These are phyloP conservation scores for Pseudonitzschia multiseries DNA, from an alignment of 108 stramenopile genomes.

Conservation along the genomic window DNA sequence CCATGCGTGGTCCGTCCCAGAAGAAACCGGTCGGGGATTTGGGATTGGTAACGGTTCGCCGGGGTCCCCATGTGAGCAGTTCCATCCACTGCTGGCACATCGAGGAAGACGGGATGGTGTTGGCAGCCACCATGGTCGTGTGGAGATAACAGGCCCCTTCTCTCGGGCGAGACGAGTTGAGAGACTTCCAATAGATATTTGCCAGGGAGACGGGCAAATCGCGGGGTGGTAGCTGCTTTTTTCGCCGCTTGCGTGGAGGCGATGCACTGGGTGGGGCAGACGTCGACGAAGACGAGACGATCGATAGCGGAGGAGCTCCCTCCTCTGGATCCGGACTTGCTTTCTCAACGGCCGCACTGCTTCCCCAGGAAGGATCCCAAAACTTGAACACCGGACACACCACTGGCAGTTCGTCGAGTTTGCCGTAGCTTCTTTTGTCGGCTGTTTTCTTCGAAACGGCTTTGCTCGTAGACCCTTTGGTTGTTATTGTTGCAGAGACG, in stretches of 20 bases:
- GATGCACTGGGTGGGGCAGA: background rate
- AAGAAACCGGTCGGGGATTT: background rate
- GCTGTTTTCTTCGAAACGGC: background rate
- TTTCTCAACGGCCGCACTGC: background rate
- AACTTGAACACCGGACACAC: background rate
- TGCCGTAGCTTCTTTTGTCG: background rate
- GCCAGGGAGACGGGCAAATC: background rate
- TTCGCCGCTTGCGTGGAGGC: background rate
- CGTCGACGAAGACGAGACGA: background rate
- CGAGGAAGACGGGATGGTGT: background rate
- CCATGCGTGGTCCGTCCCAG: conserved; percentile 9
- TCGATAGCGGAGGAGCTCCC: background rate
- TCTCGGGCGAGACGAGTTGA: conserved; percentile 9
- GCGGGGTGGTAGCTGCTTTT: background rate
- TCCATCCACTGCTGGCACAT: conserved; percentile 8
- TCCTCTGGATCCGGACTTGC: no score
- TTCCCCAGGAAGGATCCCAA: background rate
- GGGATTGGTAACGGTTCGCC: background rate
- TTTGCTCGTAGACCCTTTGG: background rate
- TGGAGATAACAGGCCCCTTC: conserved; percentile 7
- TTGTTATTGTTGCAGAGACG: background rate
- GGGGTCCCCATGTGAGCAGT: conserved; percentile 6
- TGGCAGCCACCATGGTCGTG: background rate
- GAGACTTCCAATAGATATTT: background rate
- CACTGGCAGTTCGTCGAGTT: background rate